These are phyloP conservation scores for Candida maltosa DNA, from an alignment of 805 yeast species.

Conservation along the genomic window DNA sequence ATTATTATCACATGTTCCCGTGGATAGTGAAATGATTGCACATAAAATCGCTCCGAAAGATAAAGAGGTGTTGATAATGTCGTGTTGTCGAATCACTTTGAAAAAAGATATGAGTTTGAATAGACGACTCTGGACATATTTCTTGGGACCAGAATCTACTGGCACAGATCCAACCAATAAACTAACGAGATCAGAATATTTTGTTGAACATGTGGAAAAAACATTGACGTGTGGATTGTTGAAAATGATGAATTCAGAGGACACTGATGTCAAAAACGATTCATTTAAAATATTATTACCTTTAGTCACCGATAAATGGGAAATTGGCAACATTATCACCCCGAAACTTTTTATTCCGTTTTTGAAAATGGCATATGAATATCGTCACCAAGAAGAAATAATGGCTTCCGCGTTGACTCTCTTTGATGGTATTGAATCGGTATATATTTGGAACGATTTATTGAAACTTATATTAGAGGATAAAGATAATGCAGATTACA, in stretches of 20 bases:
- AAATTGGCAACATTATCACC: conserved; percentile 72
- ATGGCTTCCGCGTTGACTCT: conserved; percentile 61
- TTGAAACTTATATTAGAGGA: conserved; percentile 39
- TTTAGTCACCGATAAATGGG: conserved; percentile 91
- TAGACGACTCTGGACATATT: conserved; percentile 91
- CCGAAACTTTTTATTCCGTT: conserved; percentile 70
- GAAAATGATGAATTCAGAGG: conserved; percentile 36
- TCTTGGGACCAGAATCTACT: conserved; percentile 64
- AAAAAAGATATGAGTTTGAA: conserved; percentile 92
- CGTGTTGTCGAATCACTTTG: conserved; percentile 66
- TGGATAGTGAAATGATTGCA: conserved; percentile 58
- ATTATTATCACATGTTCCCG: conserved; percentile 61
- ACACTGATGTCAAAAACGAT: conserved; percentile 34
- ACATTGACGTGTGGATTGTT: conserved; percentile 53
- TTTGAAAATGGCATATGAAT: conserved; percentile 42
- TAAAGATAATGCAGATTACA: conserved; percentile 7
- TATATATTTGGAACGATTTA: conserved; percentile 70
- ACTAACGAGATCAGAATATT: conserved; percentile 50
- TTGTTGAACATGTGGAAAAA: conserved; percentile 52
- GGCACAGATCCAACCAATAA: neutral
- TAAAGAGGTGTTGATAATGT: conserved; percentile 53
- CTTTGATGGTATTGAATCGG: conserved; percentile 84
- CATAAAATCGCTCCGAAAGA: conserved; percentile 49
- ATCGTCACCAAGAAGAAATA: conserved; percentile 37
- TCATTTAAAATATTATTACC: conserved; percentile 61